These are phyloP conservation scores for Candida oleophila DNA, from an alignment of 805 yeast species.

Conservation along the genomic window DNA sequence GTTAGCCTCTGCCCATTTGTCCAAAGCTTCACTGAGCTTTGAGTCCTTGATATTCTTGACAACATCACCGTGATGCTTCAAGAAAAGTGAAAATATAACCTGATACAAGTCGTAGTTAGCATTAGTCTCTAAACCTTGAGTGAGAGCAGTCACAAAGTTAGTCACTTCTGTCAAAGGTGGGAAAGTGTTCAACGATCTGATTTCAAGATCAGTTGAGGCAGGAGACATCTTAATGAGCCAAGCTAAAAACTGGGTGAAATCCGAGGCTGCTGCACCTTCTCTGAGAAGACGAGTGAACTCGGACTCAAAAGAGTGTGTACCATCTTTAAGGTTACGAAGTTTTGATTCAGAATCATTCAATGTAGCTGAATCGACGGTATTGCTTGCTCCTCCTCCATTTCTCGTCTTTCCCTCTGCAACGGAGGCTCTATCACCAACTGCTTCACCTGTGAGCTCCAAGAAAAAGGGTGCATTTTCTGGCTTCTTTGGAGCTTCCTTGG, in stretches of 20 bases:
- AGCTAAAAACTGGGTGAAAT: constrained; percentile 51
- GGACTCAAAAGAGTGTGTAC: constrained; percentile 60
- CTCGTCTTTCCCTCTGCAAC: constrained; percentile 36
- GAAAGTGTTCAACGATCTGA: constrained; percentile 68
- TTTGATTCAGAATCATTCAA: constrained; percentile 28
- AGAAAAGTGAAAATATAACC: constrained; percentile 73
- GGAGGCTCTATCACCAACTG: constrained; percentile 69
- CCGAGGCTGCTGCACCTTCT: constrained; percentile 38
- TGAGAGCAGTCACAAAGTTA: constrained; percentile 65
- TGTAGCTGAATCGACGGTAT: constrained; percentile 12
- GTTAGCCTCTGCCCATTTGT: constrained; percentile 48
- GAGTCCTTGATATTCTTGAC: constrained; percentile 41
- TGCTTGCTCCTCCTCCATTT: constrained; percentile 7
- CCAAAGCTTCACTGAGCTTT: constrained; percentile 45
- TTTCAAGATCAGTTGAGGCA: constrained; percentile 77
- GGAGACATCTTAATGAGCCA: constrained; percentile 67
- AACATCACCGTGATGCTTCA: constrained; percentile 82
- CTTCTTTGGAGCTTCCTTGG: constrained; percentile 82
- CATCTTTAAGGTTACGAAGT: constrained; percentile 30
- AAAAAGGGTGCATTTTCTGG: constrained; percentile 83
- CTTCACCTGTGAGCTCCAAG: constrained; percentile 61
- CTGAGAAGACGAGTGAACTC: constrained; percentile 67
- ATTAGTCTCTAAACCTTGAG: constrained; percentile 54
- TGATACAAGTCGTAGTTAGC: constrained; percentile 73
- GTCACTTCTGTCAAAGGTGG: constrained; percentile 69